A percentile compares a stretch with the other conserved stretches of the same genome.
Conservation (phyloP, 192 early-diverging fungal genomes). For the Coemansia sp. region DNA sequence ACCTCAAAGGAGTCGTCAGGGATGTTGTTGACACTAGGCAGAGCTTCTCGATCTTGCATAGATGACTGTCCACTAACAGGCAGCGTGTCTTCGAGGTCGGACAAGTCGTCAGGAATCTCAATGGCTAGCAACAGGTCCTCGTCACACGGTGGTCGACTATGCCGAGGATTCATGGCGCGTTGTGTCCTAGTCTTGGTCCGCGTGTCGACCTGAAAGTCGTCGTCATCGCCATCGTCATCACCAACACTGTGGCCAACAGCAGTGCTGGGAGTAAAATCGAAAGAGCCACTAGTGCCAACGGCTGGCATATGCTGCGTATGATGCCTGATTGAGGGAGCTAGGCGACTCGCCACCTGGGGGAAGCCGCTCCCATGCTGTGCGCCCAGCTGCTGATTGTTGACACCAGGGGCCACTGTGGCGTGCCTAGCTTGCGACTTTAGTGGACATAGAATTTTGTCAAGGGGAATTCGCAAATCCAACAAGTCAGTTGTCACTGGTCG, state of each 20-base stretch:
- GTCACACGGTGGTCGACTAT: background rate
- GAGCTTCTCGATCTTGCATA: background rate
- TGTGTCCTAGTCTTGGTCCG: background rate
- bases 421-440: background rate
- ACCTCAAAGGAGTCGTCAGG: constrained; percentile 20
- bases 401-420: background rate
- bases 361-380: background rate
- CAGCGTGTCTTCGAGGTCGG: background rate
- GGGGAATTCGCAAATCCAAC: constrained; percentile 32
- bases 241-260: background rate
- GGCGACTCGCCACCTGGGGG: background rate
- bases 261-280: background rate
- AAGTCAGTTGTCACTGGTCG: constrained; percentile 21
- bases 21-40: background rate
- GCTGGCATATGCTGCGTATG: background rate
- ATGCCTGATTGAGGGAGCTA: background rate
- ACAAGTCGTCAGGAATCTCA: constrained; percentile 36
- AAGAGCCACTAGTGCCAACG: background rate
- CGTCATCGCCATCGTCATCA: constrained; percentile 22
- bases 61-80: background rate
- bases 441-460: constrained; percentile 27
- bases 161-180: background rate
- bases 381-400: background rate
- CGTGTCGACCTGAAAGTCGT: constrained; percentile 30
- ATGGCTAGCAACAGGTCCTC: constrained; percentile 27